Base-by-base conservation (phyloP, 164 flowering plant species). In the Dillenia suffruticosa region DNA sequence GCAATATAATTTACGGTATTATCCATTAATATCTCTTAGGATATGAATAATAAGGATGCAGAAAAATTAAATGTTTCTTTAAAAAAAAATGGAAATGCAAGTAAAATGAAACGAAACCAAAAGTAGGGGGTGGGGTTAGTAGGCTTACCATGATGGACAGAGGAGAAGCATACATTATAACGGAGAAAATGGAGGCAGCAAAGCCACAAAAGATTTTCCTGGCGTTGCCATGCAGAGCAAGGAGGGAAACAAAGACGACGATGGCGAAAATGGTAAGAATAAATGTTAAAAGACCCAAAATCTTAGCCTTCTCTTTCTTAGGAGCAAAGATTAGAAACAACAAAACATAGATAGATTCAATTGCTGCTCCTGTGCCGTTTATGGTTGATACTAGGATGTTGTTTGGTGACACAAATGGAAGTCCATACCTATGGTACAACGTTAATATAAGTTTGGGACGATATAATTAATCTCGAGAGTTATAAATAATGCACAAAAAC, bases 111-210 rank as follows among this genome's bases (percentile, higher is more conserved):
- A 51, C 15, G n/a, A 12, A 12, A 12, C 10, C 15, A 7, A 32
- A 32, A 32, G 40, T 6, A 4, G 0, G 40, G 40, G 40, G 40
- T 32, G 40, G 40, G 40, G 43, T 9, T 17, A 6, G 1, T 9
- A 2, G 12, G n/a, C 81, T 77, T 80, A 92, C 98, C 85, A 93
- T 83, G 78, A 90, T 71, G 4, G 98, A 78, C 1, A 92, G 81
- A 7, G 97, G 98, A 0, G 98, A 86, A 50, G 80, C 97, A 61
- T 90, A 90, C 98, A 93, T 93, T 74, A 84, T 67, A 63, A 90
- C 84, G 61, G 97, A 89, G 85, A 89, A 89, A 64, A 90, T 62
- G 66, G 95, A 73, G 51, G 95, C 85, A 46, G 87, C 91, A 17
- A 85, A 53, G 3, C 98, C 98, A 65, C 96, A 90, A 63, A 89